A percentile compares a stretch with the other conserved stretches of the same genome.
These are phyloP conservation scores for Tagetes patula DNA, from an alignment of 129 eudicot genomes.

Conservation along the genomic window DNA sequence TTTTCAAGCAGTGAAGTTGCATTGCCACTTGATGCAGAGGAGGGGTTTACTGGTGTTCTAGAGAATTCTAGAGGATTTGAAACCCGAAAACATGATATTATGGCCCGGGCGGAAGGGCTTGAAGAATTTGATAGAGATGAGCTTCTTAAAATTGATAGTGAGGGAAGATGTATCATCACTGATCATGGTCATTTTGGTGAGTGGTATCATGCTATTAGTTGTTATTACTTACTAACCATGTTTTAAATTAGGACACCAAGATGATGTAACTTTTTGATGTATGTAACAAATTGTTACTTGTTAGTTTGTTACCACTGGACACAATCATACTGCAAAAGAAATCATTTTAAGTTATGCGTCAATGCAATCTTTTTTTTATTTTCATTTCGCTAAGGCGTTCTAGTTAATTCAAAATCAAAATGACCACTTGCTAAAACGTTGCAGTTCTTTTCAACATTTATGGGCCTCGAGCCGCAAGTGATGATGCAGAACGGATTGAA, in stretches of 20 bases:
- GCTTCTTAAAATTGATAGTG: slow-evolving; percentile 80
- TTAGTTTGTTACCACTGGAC: not conserved
- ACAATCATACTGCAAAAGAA: not conserved
- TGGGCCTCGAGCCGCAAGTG: slow-evolving; percentile 85
- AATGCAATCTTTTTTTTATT: not conserved
- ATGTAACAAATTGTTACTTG: not conserved
- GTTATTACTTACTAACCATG: not conserved
- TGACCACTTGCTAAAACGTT: not conserved
- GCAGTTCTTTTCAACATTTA: slow-evolving; percentile 93
- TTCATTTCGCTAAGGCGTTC: slow-evolving; percentile 4
- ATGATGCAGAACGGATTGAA: slow-evolving; percentile 78
- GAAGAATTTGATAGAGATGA: slow-evolving; percentile 65
- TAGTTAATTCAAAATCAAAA: slow-evolving; percentile 9
- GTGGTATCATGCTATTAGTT: slow-evolving; percentile 26
- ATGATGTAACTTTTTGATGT: not conserved
- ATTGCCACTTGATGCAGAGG: slow-evolving; percentile 88
- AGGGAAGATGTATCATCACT: slow-evolving; percentile 93
- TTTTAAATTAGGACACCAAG: not conserved
- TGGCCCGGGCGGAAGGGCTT: slow-evolving; percentile 51
- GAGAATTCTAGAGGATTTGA: slow-evolving; percentile 48
- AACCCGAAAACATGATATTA: slow-evolving; percentile 37
- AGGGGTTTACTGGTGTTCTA: slow-evolving; percentile 90
- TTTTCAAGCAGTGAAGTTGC: slow-evolving; percentile 85
- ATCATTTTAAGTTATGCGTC: not conserved
- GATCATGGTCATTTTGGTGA: slow-evolving; percentile 98